These are phyloP conservation scores for Steccherinum ochraceum DNA, from an alignment of 768 basidiomycete genomes.

Conservation along the genomic window DNA sequence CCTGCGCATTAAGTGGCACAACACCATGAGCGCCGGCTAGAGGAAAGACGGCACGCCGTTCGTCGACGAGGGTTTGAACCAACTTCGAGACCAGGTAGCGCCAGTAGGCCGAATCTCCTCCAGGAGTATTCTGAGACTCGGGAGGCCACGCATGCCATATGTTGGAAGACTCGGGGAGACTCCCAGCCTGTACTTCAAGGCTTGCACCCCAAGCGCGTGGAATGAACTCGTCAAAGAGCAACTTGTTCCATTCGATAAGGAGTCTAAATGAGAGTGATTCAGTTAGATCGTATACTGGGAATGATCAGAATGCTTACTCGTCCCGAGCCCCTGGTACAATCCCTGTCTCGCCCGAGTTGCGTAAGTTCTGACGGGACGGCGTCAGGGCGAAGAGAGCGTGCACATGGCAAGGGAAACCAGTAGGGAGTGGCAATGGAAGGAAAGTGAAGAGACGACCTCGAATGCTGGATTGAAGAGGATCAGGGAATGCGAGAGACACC, in stretches of 20 bases:
- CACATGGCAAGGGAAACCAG: background rate
- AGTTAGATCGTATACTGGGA: background rate
- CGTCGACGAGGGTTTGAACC: background rate
- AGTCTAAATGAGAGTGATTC: conserved; percentile 24
- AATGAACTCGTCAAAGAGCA: conserved; percentile 38
- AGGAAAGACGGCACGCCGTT: background rate
- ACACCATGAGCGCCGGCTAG: background rate
- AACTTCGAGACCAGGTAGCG: background rate
- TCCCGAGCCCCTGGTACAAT: conserved; percentile 32
- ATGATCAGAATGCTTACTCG: conserved; percentile 31
- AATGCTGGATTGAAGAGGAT: background rate
- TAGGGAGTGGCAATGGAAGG: background rate
- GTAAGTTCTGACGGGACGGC: conserved; percentile 34
- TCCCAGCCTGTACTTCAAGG: conserved; percentile 23
- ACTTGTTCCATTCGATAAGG: conserved; percentile 41
- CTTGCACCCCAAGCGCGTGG: conserved; percentile 36
- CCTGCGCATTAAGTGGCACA: no score
- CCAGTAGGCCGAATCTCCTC: conserved; percentile 1
- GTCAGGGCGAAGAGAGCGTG: background rate
- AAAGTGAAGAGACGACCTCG: conserved; percentile 1
- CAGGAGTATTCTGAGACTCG: background rate
- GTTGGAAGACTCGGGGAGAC: conserved; percentile 13
- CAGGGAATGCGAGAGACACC: background rate
- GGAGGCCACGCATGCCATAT: conserved; percentile 38
- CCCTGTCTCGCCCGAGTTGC: conserved; percentile 34